Conservation (phyloP, 2,329 filamentous ascomycete species). For the Aureobasidium sp. region DNA sequence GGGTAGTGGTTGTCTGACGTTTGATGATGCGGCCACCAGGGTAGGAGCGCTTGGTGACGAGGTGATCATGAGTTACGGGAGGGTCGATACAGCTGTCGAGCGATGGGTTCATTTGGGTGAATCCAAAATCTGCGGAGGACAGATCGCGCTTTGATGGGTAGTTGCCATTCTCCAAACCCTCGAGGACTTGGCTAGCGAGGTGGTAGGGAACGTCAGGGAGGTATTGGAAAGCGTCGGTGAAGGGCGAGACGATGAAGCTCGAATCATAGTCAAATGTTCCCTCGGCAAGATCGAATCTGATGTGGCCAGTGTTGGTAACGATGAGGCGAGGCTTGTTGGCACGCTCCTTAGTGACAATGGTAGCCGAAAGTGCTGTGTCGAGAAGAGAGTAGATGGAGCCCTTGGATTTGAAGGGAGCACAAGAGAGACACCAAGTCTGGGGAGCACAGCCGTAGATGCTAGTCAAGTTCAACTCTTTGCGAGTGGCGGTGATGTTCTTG, state of each 20-base stretch:
- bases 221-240: constrained; percentile 48
- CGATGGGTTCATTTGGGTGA: constrained; percentile 26
- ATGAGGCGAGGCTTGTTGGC: constrained; percentile 38
- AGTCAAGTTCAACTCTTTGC: constrained; percentile 50
- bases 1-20: constrained; percentile 39
- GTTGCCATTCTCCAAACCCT: constrained; percentile 39
- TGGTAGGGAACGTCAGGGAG: constrained; percentile 47
- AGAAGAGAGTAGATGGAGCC: constrained; percentile 52
- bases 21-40: constrained; percentile 40
- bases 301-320: constrained; percentile 48
- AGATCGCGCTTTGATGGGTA: constrained; percentile 32
- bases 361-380: constrained; percentile 25
- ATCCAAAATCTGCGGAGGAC: constrained; percentile 28
- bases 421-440: constrained; percentile 51
- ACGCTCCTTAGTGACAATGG: constrained; percentile 14
- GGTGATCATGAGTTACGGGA: constrained; percentile 27
- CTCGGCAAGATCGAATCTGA: constrained; percentile 57
- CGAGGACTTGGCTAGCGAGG: constrained; percentile 36
- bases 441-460: constrained; percentile 50
- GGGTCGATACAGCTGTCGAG: constrained; percentile 47
- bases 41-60: constrained; percentile 26
- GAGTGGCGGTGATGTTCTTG: constrained; percentile 43
- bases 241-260: constrained; percentile 45
- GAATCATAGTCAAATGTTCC: constrained; percentile 51
- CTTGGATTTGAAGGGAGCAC: constrained; percentile 46